A percentile compares a stretch with the other conserved stretches of the same genome.
Conservation (phyloP, 331 rosid species). For the Dryas integrifolia region DNA sequence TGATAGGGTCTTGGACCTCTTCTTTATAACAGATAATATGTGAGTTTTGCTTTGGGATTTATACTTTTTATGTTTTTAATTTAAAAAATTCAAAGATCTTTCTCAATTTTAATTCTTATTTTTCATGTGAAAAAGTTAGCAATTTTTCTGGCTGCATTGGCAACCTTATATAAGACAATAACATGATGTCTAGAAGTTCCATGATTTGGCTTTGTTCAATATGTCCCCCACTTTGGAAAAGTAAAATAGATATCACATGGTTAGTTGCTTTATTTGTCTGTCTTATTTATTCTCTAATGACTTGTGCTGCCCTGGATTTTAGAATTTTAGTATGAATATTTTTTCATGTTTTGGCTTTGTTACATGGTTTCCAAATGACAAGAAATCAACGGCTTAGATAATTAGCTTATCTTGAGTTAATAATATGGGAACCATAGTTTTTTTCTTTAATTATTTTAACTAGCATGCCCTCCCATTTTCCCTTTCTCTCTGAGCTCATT, state of each 20-base stretch:
- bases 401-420: not conserved
- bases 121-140: not conserved
- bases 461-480: not conserved
- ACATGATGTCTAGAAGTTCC: not conserved
- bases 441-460: not conserved
- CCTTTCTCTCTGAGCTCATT: conserved; percentile 3
- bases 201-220: not conserved
- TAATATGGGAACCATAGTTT: not conserved
- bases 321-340: not conserved
- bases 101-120: not conserved
- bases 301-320: not conserved
- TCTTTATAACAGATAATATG: conserved; percentile 69
- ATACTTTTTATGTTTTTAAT: not conserved
- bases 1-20: conserved; percentile 71
- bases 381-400: not conserved
- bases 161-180: not conserved
- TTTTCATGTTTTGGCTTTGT: not conserved
- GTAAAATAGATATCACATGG: not conserved
- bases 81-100: not conserved
- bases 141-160: conserved; percentile 1
- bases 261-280: not conserved
- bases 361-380: not conserved
- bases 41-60: conserved; percentile 13
- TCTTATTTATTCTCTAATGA: not conserved
- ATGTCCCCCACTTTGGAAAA: not conserved